Conservation (phyloP, 1,284 basidiomycete genomes). For the Rhodofomes roseus region DNA sequence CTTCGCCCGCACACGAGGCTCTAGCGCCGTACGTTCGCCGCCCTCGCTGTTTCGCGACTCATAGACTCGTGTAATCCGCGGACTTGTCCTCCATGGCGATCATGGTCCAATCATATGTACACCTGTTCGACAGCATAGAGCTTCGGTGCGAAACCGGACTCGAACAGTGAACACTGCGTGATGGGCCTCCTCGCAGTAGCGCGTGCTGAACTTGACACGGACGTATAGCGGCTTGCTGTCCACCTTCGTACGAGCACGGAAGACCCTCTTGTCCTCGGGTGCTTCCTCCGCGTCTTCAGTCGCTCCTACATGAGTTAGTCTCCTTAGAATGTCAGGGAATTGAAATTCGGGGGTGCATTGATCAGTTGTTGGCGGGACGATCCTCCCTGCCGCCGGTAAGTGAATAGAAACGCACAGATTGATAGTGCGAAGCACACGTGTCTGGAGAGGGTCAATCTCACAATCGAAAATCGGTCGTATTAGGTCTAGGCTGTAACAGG, state of each 20-base stretch:
- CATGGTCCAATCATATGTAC: conserved; percentile 13
- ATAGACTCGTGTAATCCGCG: conserved; percentile 6
- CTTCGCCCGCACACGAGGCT: too few relatives aligned
- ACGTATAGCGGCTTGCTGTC: conserved; percentile 4
- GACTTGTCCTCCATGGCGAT: conserved; percentile 13
- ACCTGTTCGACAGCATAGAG: conserved; percentile 8
- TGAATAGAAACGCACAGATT: not conserved
- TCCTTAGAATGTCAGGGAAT: too few relatives aligned
- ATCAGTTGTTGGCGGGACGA: too few relatives aligned
- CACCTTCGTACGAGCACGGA: not conserved
- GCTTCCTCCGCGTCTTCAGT: too few relatives aligned
- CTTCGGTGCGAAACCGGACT: conserved; percentile 9
- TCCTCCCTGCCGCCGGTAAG: too few relatives aligned
- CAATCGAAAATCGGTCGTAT: not conserved
- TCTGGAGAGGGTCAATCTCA: too few relatives aligned
- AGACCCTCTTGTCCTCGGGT: conserved; percentile 9
- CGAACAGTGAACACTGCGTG: conserved; percentile 6
- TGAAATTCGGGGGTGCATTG: too few relatives aligned
- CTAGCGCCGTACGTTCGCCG: too few relatives aligned
- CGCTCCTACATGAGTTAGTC: too few relatives aligned
- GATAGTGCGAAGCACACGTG: not conserved
- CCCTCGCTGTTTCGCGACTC: not conserved
- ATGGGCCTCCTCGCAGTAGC: conserved; percentile 13
- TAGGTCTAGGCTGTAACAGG: not conserved
- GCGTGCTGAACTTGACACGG: conserved; percentile 12